Evolutionary conservation across 306 rosid genomes (phyloP), one percentile per base, ranked within the genome.

Genomic region (Prunus mira): DNA sequence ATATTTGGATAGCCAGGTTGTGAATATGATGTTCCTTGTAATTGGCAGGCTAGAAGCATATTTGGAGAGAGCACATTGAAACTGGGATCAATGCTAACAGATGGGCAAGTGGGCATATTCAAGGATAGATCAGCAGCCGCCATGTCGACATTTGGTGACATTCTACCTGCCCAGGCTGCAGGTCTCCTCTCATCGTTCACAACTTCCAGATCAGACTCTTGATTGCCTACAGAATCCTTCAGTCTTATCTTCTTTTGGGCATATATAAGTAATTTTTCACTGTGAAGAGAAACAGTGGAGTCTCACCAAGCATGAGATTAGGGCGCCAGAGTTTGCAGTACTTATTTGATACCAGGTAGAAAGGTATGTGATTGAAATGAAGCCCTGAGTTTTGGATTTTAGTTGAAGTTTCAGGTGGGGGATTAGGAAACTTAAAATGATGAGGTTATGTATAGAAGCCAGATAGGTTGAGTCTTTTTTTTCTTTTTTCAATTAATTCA

Each of bases 41-140:
- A 71, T 11, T 81, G 63, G 73, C 84, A 95, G 97, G 99, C 88
- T 81, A 97, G 98, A 75, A 94, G 95, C 84, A 88, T 91, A 83
- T 94, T 94, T 76, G 97, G 98, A 62, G 97, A 93, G 95, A 89
- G 99, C 90, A 94, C 98, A 22, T 83, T 95, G 76, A 94, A 92
- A 84, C 80, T 94, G 81, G 98, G 98, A 79, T 90, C 97, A 71
- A 94, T 94, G 28, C 88, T 94, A 67, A 82, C 93, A 5, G 98
- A 94, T 54, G 97, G 98, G 61, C 98, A 93, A 85, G 98, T 93
- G 45, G 98, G 98, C 81, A 90, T 95, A 78, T 92, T 95, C 69
- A 95, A 95, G 88, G 98, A 95, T 77, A 88, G 95, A 90, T 90
- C 97, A 71, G 91, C 93, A 3, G 89, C 91, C 1, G 95, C 98